phyloP scores from a whole-genome alignment of 1,284 basidiomycete species.

The Moniliophthora roreri region DNA sequence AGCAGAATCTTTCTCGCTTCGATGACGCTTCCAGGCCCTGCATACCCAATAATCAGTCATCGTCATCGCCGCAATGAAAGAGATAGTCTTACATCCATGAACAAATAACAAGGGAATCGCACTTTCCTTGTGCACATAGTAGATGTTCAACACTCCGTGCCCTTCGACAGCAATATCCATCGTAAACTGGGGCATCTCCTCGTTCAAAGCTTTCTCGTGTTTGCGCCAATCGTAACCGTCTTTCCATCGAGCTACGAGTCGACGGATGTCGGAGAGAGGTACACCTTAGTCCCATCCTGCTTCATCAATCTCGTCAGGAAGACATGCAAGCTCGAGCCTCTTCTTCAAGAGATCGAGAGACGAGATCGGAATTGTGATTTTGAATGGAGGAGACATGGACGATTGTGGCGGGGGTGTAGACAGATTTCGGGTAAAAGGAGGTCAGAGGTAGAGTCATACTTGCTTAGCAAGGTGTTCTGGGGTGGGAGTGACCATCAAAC shows the following conservation, averaged over 20 bases:
- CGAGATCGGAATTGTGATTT: constrained; percentile 39
- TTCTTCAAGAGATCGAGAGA: constrained; percentile 34
- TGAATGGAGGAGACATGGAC: constrained; percentile 35
- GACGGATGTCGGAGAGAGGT: constrained; percentile 43
- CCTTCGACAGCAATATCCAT: constrained; percentile 42
- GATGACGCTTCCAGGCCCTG: constrained; percentile 64
- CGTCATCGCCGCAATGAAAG: neutral
- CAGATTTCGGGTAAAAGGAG: neutral
- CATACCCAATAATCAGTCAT: neutral
- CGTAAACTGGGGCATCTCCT: constrained; percentile 48
- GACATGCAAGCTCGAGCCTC: constrained; percentile 39
- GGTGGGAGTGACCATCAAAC: too few relatives aligned
- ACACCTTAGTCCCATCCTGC: constrained; percentile 44
- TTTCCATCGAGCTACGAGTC: constrained; percentile 43
- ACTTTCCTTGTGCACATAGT: constrained; percentile 53
- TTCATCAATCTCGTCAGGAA: constrained; percentile 51
- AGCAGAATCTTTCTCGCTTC: constrained; percentile 57
- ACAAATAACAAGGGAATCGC: constrained; percentile 54
- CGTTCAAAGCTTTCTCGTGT: constrained; percentile 42
- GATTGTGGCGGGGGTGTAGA: constrained; percentile 4
- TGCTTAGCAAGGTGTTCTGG: too few relatives aligned
- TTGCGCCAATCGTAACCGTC: constrained; percentile 48
- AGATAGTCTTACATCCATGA: constrained; percentile 44
- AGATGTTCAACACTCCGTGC: constrained; percentile 42
- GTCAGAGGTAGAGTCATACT: too few relatives aligned